Evolutionary conservation across 202 grass and related monocot genomes (phyloP).

Genomic region (Panicum virgatum): DNA sequence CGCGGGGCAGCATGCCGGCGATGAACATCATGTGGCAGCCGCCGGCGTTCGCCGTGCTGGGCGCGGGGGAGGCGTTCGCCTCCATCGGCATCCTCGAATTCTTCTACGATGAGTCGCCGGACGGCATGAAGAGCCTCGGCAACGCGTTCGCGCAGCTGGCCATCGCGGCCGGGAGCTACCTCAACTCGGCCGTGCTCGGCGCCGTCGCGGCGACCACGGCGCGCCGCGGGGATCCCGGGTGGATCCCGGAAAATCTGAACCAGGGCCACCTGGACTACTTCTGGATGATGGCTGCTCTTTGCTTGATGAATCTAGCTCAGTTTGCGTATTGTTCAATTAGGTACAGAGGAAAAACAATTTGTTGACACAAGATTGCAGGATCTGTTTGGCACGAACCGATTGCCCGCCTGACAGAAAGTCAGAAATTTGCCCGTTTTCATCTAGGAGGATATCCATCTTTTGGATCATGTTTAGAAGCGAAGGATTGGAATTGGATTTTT

Average conservation of each 20-base stretch:
- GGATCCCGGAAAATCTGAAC: conserved; percentile 62
- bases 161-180: conserved; percentile 19
- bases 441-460: background rate
- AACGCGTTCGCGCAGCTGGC: conserved; percentile 27
- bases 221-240: conserved; percentile 25
- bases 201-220: conserved; percentile 21
- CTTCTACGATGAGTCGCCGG: conserved; percentile 48
- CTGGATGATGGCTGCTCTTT: conserved; percentile 48
- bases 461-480: background rate
- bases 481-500: background rate
- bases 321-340: conserved; percentile 26
- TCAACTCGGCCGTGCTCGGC: conserved; percentile 39
- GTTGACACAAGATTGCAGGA: background rate
- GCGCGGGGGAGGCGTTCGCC: conserved; percentile 36
- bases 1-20: background rate
- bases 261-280: conserved; percentile 71
- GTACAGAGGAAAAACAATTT: background rate
- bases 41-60: conserved; percentile 32
- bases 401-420: too few species aligned
- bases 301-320: conserved; percentile 42
- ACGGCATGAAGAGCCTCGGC: conserved; percentile 45
- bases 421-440: background rate
- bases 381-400: background rate
- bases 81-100: conserved; percentile 40
- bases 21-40: conserved; percentile 50